Conservation (phyloP, 345 rosid genomes). For the Sonneratia alba region DNA sequence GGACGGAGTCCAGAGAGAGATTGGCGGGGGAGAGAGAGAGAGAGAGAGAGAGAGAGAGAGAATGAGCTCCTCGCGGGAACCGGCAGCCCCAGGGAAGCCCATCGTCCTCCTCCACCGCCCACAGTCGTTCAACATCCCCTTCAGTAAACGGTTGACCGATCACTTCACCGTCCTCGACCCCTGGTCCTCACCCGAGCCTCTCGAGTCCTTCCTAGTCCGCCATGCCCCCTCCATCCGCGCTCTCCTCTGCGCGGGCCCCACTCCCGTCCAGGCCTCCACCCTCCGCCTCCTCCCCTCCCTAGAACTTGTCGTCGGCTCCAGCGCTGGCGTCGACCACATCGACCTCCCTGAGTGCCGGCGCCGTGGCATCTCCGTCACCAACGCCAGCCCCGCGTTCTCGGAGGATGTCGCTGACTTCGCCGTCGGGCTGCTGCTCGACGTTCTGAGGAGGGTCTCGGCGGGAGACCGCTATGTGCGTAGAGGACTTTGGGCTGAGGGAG, state of each 20-base stretch:
- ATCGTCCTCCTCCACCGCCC: slow-evolving; percentile 23
- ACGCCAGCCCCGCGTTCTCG: slow-evolving; percentile 26
- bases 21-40: too few relatives aligned
- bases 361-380: slow-evolving; percentile 30
- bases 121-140: slow-evolving; percentile 10
- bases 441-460: slow-evolving; percentile 24
- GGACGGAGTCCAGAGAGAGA: too few relatives aligned
- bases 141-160: background rate
- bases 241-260: slow-evolving; percentile 23
- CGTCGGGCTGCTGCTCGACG: slow-evolving; percentile 31
- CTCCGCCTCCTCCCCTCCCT: slow-evolving; percentile 25
- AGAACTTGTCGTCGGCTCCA: slow-evolving; percentile 23
- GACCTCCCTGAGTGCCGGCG: slow-evolving; percentile 35
- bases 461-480: slow-evolving; percentile 22
- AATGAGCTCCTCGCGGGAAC: background rate
- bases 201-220: slow-evolving; percentile 18
- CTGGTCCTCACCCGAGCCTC: slow-evolving; percentile 13
- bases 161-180: slow-evolving; percentile 21
- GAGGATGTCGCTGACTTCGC: slow-evolving; percentile 38
- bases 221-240: slow-evolving; percentile 21
- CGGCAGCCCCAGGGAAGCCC: slow-evolving; percentile 6
- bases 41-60: background rate
- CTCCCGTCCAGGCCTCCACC: slow-evolving; percentile 17
- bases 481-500: slow-evolving; percentile 20
- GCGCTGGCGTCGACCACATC: slow-evolving; percentile 30